Conservation (phyloP, 23 red algal species). For the Gracilaria domingensis region DNA sequence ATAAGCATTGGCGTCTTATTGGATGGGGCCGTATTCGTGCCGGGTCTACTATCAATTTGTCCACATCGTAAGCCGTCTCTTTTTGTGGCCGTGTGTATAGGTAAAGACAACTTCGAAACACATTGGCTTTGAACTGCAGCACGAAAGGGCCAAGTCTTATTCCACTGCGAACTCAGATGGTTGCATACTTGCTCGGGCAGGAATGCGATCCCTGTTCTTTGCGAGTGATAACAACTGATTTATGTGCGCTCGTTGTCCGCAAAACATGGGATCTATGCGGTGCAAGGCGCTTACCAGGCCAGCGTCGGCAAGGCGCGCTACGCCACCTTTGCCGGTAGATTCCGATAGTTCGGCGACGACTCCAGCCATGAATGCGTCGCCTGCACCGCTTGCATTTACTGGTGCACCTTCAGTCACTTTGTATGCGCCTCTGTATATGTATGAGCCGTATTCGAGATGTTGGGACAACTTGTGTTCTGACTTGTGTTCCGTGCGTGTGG, state of each 20-base stretch:
- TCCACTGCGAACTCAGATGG: background rate
- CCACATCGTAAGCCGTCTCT: conserved; percentile 29
- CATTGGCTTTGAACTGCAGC: background rate
- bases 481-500: conserved; percentile 41
- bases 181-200: conserved; percentile 10
- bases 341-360: conserved; percentile 59
- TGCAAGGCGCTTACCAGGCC: conserved; percentile 53
- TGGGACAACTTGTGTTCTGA: conserved; percentile 20
- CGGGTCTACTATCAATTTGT: conserved; percentile 75
- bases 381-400: conserved; percentile 87
- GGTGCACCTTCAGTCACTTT: conserved; percentile 23
- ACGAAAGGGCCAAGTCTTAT: background rate
- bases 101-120: conserved; percentile 7
- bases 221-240: background rate
- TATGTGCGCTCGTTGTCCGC: background rate
- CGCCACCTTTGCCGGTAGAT: conserved; percentile 41
- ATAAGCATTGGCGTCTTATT: conserved; percentile 99
- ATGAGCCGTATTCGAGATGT: conserved; percentile 49
- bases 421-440: conserved; percentile 23
- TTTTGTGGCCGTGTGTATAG: conserved; percentile 19
- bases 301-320: conserved; percentile 48
- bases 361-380: conserved; percentile 92
- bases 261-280: conserved; percentile 45
- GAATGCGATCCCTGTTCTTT: conserved; percentile 34
- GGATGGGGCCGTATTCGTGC: conserved; percentile 96